Evolutionary conservation across 306 rosid genomes (phyloP), one percentile per base, ranked within the genome.

Genomic region (Castanea mollissima): DNA sequence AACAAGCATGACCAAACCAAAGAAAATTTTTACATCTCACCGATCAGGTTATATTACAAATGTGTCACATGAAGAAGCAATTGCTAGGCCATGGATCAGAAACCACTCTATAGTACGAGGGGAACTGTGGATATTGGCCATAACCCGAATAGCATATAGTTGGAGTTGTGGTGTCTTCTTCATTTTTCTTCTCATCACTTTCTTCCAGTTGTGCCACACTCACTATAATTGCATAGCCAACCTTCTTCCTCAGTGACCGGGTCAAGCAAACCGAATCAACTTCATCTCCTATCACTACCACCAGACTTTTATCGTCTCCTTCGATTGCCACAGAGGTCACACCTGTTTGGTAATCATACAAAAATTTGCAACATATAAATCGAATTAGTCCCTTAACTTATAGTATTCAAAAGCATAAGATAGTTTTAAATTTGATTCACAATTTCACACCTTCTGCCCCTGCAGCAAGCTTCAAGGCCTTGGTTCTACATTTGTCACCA

Each of bases 291-390:
- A 12, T 67, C 52, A 81, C 88, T 5, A 75, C 87, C 76, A 90
- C 58, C 1, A 55, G 49, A 70, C 83, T 89, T 12, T 32, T 76
- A 1, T 84, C 76, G 1, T 74, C 87, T 16, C 89, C 91, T 16
- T 82, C 85, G 14, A 90, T 14, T 12, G 81, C 41, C 52, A 88
- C 89, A 2, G 90, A 56, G 6, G 71, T 79, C 74, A 90, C 89
- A 58, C 93, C 88, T 83, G 81, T 51, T 72, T 18, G 49, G 14
- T 46, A 46, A 46, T 46, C 52, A 11, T 2, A 46, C 15, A 2
- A 46, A 46, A 46, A 12, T 46, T 46, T 2, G 12, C 14, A 46
- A 46, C 52, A 46, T 11, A 46, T 46, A 46, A 46, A 46, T 9
- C 14, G 15, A 46, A 46, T 46, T 46, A 46, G 52, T 46, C 52